Evolutionary conservation across 352 stramenopile genomes (phyloP).

Genomic region (Plasmopara muralis): DNA sequence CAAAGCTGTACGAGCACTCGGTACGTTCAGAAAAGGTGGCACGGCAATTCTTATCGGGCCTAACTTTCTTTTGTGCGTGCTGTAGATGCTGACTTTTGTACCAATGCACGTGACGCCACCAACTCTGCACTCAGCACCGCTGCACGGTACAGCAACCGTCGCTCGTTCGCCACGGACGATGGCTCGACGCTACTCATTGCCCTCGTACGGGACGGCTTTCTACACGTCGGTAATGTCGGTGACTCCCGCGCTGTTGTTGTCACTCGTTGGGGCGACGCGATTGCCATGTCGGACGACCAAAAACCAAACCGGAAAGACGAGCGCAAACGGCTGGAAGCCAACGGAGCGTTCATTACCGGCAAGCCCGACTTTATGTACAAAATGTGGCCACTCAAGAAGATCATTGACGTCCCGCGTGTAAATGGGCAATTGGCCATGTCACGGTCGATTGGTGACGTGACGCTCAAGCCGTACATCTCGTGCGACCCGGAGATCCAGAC

Average conservation of each 20-base stretch:
- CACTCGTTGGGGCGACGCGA: slow-evolving; percentile 47
- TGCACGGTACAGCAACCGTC: slow-evolving; percentile 18
- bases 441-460: slow-evolving; percentile 75
- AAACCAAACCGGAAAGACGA: slow-evolving; percentile 78
- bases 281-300: slow-evolving; percentile 67
- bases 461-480: slow-evolving; percentile 68
- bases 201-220: slow-evolving; percentile 55
- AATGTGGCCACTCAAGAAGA: slow-evolving; percentile 67
- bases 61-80: slow-evolving; percentile 1
- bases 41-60: neutral
- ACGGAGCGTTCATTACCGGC: slow-evolving; percentile 58
- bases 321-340: slow-evolving; percentile 57
- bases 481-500: slow-evolving; percentile 73
- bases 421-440: slow-evolving; percentile 79
- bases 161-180: slow-evolving; percentile 63
- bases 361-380: slow-evolving; percentile 57
- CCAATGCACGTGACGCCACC: slow-evolving; percentile 39
- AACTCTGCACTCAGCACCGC: slow-evolving; percentile 23
- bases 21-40: slow-evolving; percentile 23
- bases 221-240: slow-evolving; percentile 78
- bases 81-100: slow-evolving; percentile 61
- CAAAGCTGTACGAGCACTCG: slow-evolving; percentile 46
- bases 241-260: slow-evolving; percentile 72
- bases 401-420: slow-evolving; percentile 75
- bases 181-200: slow-evolving; percentile 72